These are phyloP conservation scores for Fraxinus cuspidata DNA, from an alignment of 257 asterid species.

Conservation along the genomic window DNA sequence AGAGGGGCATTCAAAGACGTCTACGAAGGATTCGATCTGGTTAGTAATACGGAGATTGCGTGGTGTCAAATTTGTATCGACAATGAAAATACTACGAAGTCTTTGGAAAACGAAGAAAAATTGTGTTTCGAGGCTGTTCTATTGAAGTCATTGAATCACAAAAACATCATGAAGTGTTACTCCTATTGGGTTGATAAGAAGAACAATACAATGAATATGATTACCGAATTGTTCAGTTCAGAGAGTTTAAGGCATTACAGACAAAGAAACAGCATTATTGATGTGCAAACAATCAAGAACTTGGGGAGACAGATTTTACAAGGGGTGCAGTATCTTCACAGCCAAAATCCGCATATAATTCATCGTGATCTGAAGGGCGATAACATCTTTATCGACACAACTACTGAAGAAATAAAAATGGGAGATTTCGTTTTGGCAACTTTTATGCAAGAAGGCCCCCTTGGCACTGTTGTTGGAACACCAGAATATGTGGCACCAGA, in stretches of 20 bases:
- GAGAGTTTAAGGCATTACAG: conserved; percentile 41
- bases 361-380: conserved; percentile 45
- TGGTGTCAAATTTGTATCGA: conserved; percentile 39
- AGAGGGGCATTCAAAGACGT: conserved; percentile 42
- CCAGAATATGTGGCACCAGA: conserved; percentile 57
- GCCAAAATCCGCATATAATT: conserved; percentile 28
- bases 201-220: conserved; percentile 33
- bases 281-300: conserved; percentile 27
- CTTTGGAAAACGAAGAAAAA: not conserved
- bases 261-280: conserved; percentile 22
- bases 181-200: conserved; percentile 39
- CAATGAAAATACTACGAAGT: not conserved
- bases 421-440: conserved; percentile 44
- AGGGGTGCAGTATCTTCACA: conserved; percentile 37
- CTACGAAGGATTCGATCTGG: conserved; percentile 37
- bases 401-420: conserved; percentile 26
- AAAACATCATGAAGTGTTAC: conserved; percentile 41
- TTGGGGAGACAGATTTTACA: conserved; percentile 42
- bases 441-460: conserved; percentile 11
- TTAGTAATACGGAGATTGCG: conserved; percentile 30
- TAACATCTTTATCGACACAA: conserved; percentile 26
- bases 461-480: conserved; percentile 27
- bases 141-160: conserved; percentile 38
- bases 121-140: conserved; percentile 34
- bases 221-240: conserved; percentile 38